These are phyloP conservation scores for Pyrenula aspistea DNA, from an alignment of 495 filamentous ascomycete species.

Conservation along the genomic window DNA sequence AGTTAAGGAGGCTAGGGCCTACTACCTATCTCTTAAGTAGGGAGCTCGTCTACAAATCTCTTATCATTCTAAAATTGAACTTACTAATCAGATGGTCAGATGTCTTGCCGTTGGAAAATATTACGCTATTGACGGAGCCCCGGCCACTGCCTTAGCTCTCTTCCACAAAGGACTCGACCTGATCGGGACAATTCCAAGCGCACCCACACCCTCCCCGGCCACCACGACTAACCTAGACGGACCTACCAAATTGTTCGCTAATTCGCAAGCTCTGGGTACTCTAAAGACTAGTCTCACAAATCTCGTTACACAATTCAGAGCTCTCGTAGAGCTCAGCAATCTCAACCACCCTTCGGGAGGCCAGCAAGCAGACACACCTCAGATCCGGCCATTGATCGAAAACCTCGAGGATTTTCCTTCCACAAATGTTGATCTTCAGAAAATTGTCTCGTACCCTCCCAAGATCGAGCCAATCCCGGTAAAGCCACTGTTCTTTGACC, in stretches of 20 bases:
- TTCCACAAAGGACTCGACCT: constrained; percentile 56
- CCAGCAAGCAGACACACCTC: constrained; percentile 12
- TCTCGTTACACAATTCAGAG: constrained; percentile 64
- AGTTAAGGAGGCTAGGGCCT: constrained; percentile 62
- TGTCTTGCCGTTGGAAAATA: constrained; percentile 79
- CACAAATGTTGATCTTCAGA: constrained; percentile 53
- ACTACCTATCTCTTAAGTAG: constrained; percentile 83
- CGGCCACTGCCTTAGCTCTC: constrained; percentile 77
- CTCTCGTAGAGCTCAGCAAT: constrained; percentile 67
- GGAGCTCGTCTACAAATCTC: constrained; percentile 7
- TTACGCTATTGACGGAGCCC: constrained; percentile 58
- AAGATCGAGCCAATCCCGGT: constrained; percentile 73
- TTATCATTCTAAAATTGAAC: constrained; percentile 3
- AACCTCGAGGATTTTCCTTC: constrained; percentile 62
- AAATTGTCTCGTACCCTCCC: constrained; percentile 81
- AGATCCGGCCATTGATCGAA: constrained; percentile 48
- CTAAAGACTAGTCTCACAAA: constrained; percentile 50
- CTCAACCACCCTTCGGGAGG: constrained; percentile 22
- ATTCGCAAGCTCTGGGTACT: constrained; percentile 35
- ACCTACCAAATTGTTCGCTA: constrained; percentile 47
- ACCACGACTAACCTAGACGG: constrained; percentile 19
- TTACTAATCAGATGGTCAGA: constrained; percentile 26
- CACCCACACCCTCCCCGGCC: constrained; percentile 23
- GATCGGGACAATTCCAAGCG: constrained; percentile 17
- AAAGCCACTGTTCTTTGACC: constrained; percentile 92